Percentiles rank a stretch among this genome's conserved stretches.
phyloP scores from a whole-genome alignment of 306 rosid genomes.

The Psophocarpus tetragonolobus region DNA sequence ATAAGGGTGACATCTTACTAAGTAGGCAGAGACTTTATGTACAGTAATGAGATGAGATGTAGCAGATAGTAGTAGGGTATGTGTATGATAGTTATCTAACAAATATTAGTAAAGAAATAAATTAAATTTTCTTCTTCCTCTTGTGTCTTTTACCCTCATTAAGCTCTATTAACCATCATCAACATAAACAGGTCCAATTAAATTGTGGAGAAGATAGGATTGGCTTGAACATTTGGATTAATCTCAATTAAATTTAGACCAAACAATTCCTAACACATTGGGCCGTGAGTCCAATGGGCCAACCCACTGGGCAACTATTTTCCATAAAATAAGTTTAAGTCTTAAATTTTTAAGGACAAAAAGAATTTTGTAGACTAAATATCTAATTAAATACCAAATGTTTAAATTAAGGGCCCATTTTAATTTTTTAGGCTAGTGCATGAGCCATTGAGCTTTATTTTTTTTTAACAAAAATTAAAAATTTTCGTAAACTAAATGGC shows the following conservation, averaged over 20 bases:
- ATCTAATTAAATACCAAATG: not conserved
- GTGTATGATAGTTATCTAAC: constrained; percentile 54
- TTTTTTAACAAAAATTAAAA: no score
- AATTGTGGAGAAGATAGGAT: not conserved
- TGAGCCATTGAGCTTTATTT: no score
- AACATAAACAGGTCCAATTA: not conserved
- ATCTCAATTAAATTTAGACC: no score
- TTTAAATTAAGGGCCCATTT: not conserved
- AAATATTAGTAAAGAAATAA: constrained; percentile 38
- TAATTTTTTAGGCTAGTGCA: no score
- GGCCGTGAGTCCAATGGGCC: not conserved
- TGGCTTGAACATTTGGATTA: not conserved
- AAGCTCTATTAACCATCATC: not conserved
- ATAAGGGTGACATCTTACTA: constrained; percentile 71
- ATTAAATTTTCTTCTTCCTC: constrained; percentile 6
- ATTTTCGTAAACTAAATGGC: no score
- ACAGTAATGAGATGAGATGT: constrained; percentile 46
- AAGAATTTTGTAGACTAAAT: not conserved
- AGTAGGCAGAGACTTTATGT: constrained; percentile 43
- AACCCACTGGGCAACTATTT: not conserved
- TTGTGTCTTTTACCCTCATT: not conserved
- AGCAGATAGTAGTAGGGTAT: constrained; percentile 29
- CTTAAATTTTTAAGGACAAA: not conserved
- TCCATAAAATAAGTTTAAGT: not conserved
- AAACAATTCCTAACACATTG: not conserved